phyloP scores from a whole-genome alignment of 2,329 filamentous ascomycete genomes.

The Colletotrichum endophyticum region DNA sequence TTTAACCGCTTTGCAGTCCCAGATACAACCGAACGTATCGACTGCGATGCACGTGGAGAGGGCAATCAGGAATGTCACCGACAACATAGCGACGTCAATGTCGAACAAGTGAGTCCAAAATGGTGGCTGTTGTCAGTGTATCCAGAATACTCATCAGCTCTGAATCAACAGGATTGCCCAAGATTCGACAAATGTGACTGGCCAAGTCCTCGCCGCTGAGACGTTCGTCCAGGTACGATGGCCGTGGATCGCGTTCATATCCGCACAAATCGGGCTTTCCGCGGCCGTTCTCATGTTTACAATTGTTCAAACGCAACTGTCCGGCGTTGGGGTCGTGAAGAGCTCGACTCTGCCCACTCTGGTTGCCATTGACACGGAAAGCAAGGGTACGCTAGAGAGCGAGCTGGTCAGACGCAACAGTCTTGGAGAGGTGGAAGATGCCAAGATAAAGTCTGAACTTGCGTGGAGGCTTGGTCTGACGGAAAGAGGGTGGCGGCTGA shows the following conservation, averaged over 20 bases:
- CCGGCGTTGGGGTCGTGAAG: neutral
- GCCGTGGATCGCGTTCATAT: constrained; percentile 22
- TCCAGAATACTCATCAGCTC: neutral
- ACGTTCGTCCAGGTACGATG: constrained; percentile 22
- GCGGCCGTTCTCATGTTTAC: neutral
- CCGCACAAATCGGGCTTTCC: constrained; percentile 19
- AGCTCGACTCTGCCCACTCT: neutral
- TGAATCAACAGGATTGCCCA: neutral
- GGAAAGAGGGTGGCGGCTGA: neutral
- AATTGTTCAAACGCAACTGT: neutral
- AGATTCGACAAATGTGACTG: neutral
- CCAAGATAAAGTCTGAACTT: neutral
- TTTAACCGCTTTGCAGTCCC: neutral
- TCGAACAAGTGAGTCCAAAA: neutral
- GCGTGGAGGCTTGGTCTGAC: neutral
- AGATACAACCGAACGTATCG: neutral
- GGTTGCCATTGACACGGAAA: neutral
- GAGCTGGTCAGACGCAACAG: neutral
- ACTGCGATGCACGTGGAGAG: neutral
- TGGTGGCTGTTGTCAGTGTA: neutral
- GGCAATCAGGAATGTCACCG: neutral
- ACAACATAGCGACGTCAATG: neutral
- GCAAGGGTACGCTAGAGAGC: neutral
- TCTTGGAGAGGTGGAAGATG: neutral
- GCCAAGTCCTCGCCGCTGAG: neutral